These are phyloP conservation scores for Cladorrhinum sp. DNA, from an alignment of 2,329 filamentous ascomycete genomes.

Conservation along the genomic window DNA sequence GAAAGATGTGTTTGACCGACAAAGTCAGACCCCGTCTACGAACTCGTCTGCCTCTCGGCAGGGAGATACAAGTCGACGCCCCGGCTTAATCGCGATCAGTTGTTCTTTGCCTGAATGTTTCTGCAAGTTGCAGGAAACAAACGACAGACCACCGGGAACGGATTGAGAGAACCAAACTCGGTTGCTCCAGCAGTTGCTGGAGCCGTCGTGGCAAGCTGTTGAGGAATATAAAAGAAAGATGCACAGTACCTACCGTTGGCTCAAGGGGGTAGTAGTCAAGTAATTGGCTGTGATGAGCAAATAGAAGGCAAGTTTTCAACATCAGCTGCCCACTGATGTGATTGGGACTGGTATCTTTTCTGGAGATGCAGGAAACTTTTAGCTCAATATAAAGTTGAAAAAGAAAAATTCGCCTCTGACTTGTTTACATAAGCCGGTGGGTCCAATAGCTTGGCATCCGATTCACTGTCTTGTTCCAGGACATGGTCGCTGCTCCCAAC, in stretches of 20 bases:
- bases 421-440: too few relatives aligned
- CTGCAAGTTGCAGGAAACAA: background rate
- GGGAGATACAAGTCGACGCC: conserved; percentile 83
- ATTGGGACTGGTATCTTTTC: too few relatives aligned
- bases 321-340: background rate
- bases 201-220: conserved; percentile 53
- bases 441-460: too few relatives aligned
- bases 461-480: too few relatives aligned
- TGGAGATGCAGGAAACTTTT: too few relatives aligned
- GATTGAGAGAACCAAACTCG: conserved; percentile 59
- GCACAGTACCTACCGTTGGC: conserved; percentile 9
- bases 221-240: background rate
- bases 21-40: conserved; percentile 96
- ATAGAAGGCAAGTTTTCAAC: too few relatives aligned
- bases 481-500: too few relatives aligned
- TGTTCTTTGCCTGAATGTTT: conserved; percentile 65
- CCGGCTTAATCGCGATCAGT: conserved; percentile 97
- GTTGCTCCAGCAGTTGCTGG: conserved; percentile 55
- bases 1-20: conserved; percentile 68
- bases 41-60: conserved; percentile 72
- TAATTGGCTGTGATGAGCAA: too few relatives aligned
- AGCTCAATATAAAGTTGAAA: too few relatives aligned
- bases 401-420: too few relatives aligned
- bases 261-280: background rate
- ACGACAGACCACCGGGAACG: conserved; percentile 78